These are phyloP conservation scores for Leishmania turanica DNA, from an alignment of 208 protist genomes.

Conservation along the genomic window DNA sequence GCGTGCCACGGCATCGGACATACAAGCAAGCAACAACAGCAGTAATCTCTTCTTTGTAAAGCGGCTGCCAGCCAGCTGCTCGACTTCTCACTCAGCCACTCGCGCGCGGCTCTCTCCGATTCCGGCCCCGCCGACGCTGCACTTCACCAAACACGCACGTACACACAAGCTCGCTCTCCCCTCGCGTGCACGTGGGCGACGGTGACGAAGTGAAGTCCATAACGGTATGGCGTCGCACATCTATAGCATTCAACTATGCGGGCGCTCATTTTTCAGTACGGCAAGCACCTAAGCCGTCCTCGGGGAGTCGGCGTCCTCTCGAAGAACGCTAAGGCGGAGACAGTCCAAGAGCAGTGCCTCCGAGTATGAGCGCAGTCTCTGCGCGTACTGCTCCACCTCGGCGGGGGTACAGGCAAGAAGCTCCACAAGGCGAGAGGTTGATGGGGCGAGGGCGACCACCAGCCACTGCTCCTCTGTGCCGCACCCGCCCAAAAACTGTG, in stretches of 20 bases:
- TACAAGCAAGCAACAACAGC: neutral
- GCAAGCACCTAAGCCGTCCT: neutral
- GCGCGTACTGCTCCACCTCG: neutral
- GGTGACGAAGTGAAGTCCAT: neutral
- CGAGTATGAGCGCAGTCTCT: conserved; percentile 11
- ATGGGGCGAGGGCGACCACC: conserved; percentile 24
- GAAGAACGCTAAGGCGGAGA: conserved; percentile 4
- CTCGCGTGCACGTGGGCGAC: neutral
- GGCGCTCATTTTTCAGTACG: no score
- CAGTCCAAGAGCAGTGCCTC: conserved; percentile 8
- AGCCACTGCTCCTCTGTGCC: conserved; percentile 10
- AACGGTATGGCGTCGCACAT: neutral
- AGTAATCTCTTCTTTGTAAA: neutral
- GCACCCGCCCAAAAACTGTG: conserved; percentile 11
- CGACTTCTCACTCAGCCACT: neutral
- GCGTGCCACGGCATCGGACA: neutral
- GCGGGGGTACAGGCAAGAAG: conserved; percentile 6
- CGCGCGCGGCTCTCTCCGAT: neutral
- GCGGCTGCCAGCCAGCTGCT: neutral
- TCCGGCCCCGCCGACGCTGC: neutral
- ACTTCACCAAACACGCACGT: neutral
- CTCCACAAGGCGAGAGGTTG: conserved; percentile 14
- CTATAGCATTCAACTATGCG: no score
- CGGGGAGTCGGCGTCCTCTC: neutral
- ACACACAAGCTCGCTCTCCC: neutral